A percentile compares a stretch with the other conserved stretches of the same genome.
These are phyloP conservation scores for Neobulgaria alba DNA, from an alignment of 2,329 filamentous ascomycete species.

Conservation along the genomic window DNA sequence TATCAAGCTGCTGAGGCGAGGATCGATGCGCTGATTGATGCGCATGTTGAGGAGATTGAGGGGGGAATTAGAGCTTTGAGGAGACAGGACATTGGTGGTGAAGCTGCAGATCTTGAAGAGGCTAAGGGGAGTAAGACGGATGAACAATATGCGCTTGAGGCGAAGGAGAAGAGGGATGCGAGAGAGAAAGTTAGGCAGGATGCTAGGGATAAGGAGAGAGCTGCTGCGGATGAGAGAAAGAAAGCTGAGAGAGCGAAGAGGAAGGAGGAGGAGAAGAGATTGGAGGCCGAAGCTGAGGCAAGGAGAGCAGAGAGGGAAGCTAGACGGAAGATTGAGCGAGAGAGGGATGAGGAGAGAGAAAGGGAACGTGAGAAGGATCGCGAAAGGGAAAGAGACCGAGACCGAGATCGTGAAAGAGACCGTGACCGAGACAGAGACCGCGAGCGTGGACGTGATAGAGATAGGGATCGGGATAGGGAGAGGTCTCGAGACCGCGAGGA, in stretches of 20 bases:
- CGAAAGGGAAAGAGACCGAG: constrained; percentile 24
- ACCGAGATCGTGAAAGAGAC: constrained; percentile 27
- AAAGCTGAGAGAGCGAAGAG: constrained; percentile 45
- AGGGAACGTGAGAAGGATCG: constrained; percentile 17
- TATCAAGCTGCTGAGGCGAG: constrained; percentile 64
- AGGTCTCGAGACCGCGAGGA: constrained; percentile 19
- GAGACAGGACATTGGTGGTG: constrained; percentile 58
- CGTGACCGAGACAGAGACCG: constrained; percentile 23
- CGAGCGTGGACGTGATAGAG: constrained; percentile 31
- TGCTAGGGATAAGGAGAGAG: constrained; percentile 45
- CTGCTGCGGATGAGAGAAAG: constrained; percentile 52
- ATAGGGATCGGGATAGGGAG: constrained; percentile 17
- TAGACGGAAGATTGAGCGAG: constrained; percentile 22
- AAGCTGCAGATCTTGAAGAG: constrained; percentile 57
- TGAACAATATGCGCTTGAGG: constrained; percentile 62
- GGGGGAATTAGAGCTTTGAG: constrained; percentile 60
- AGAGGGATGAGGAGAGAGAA: constrained; percentile 20
- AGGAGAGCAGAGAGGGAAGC: constrained; percentile 30
- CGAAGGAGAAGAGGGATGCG: constrained; percentile 48
- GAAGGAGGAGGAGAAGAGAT: constrained; percentile 39
- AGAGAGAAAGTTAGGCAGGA: constrained; percentile 55
- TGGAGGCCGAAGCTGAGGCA: constrained; percentile 37
- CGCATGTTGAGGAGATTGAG: constrained; percentile 54
- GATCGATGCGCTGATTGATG: constrained; percentile 59
- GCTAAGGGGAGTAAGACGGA: constrained; percentile 62